A percentile compares a stretch with the other conserved stretches of the same genome.
Evolutionary conservation across 345 rosid species (phyloP).

Genomic region (Trapa incisa): DNA sequence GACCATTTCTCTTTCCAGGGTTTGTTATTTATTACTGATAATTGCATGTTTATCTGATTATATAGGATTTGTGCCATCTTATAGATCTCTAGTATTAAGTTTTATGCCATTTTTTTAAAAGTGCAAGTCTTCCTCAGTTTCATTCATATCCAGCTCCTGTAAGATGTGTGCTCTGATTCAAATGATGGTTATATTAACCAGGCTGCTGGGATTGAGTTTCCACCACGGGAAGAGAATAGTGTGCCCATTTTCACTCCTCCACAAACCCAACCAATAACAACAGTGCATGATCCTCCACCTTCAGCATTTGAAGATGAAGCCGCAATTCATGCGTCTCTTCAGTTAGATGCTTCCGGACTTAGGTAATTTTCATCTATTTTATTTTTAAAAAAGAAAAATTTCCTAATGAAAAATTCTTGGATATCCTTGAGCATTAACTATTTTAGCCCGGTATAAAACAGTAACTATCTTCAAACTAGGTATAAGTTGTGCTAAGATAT

Average conservation of each 20-base stretch:
- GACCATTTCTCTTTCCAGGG: too few species aligned
- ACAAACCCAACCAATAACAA: constrained; percentile 61
- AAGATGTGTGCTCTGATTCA: background rate
- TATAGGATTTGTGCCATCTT: background rate
- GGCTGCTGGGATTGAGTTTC: constrained; percentile 85
- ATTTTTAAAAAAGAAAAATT: background rate
- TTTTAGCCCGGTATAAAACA: background rate
- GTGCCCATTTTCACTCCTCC: constrained; percentile 96
- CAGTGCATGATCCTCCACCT: constrained; percentile 31
- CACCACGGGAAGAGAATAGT: constrained; percentile 68
- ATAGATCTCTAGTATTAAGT: background rate
- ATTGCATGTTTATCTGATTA: background rate
- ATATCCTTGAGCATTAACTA: too few species aligned
- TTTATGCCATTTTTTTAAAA: background rate
- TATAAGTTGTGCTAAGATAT: background rate
- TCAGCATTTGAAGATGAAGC: constrained; percentile 53
- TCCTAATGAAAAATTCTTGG: background rate
- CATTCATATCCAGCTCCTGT: background rate
- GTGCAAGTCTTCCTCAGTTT: background rate
- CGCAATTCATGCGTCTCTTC: constrained; percentile 83
- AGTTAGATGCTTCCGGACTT: constrained; percentile 74
- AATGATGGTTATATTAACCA: constrained; percentile 11
- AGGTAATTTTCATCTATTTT: constrained; percentile 34
- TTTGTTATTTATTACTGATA: background rate
- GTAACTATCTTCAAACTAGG: background rate